Conservation (phyloP, 352 stramenopile species). For the Thraustochytrium sp. region DNA sequence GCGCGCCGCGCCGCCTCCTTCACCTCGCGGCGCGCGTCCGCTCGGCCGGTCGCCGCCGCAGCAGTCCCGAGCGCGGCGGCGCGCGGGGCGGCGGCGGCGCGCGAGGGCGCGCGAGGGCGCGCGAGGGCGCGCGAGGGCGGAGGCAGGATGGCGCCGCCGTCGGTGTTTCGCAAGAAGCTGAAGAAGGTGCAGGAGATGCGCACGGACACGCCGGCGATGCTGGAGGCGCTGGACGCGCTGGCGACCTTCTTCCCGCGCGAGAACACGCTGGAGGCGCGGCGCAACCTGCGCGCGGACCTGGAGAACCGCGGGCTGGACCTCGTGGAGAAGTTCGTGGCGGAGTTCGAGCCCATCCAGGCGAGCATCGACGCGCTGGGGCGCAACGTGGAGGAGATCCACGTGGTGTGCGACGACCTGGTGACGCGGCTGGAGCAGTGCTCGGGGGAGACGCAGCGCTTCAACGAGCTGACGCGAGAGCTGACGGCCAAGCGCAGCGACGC, state of each 20-base stretch:
- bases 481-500: background rate
- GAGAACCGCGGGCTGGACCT: slow-evolving; percentile 31
- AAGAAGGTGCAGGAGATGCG: slow-evolving; percentile 55
- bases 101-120: background rate
- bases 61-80: too few relatives aligned
- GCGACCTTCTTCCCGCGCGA: slow-evolving; percentile 50
- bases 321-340: slow-evolving; percentile 34
- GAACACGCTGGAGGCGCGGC: slow-evolving; percentile 43
- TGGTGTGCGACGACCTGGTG: slow-evolving; percentile 28
- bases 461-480: background rate
- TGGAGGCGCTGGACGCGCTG: slow-evolving; percentile 55
- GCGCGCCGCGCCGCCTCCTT: too few relatives aligned
- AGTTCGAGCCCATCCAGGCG: slow-evolving; percentile 32
- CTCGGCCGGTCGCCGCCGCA: too few relatives aligned
- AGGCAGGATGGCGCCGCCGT: slow-evolving; percentile 21
- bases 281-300: slow-evolving; percentile 38
- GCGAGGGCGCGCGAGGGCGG: background rate
- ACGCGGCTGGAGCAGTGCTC: background rate
- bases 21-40: too few relatives aligned
- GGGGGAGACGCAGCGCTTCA: background rate
- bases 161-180: slow-evolving; percentile 53
- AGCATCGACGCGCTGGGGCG: background rate
- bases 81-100: too few relatives aligned
- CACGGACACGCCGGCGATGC: slow-evolving; percentile 53
- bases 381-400: slow-evolving; percentile 12